Percentiles rank a stretch among this genome's conserved stretches.
phyloP scores from a whole-genome alignment of 2,329 filamentous ascomycete genomes.

The Aspergillus terreus region DNA sequence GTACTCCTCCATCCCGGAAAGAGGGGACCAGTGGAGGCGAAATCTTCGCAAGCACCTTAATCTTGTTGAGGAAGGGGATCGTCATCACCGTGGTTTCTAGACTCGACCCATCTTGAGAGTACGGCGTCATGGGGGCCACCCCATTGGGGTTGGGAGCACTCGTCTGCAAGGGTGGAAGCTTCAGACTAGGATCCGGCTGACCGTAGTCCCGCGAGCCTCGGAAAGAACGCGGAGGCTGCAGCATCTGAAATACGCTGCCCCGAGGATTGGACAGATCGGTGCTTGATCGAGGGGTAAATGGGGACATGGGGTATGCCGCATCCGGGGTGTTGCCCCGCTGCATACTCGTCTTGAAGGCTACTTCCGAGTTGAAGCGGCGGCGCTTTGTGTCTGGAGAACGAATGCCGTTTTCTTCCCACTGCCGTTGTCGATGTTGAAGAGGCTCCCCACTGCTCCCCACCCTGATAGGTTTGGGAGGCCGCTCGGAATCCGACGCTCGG shows the following conservation, averaged over 20 bases:
- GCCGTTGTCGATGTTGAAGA: slow-evolving; percentile 20
- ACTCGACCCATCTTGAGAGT: slow-evolving; percentile 39
- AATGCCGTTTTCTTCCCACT: slow-evolving; percentile 33
- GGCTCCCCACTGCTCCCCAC: slow-evolving; percentile 21
- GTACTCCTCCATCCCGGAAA: slow-evolving; percentile 26
- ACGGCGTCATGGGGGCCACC: slow-evolving; percentile 26
- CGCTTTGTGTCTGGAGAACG: slow-evolving; percentile 59
- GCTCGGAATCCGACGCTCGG: slow-evolving; percentile 20
- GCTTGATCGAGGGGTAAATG: slow-evolving; percentile 41
- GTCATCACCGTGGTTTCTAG: slow-evolving; percentile 71
- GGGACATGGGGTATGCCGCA: slow-evolving; percentile 41
- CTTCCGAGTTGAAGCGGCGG: slow-evolving; percentile 54
- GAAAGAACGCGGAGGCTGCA: slow-evolving; percentile 52
- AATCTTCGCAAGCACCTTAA: slow-evolving; percentile 71
- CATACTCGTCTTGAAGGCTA: slow-evolving; percentile 36
- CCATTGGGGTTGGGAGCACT: slow-evolving; percentile 15
- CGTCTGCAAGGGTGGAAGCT: slow-evolving; percentile 53
- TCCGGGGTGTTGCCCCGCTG: slow-evolving; percentile 36
- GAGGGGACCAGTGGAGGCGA: slow-evolving; percentile 59
- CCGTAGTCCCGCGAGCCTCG: slow-evolving; percentile 22
- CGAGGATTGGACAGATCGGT: slow-evolving; percentile 26
- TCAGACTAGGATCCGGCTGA: slow-evolving; percentile 48
- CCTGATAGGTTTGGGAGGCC: slow-evolving; percentile 22
- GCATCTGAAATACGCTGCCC: slow-evolving; percentile 45
- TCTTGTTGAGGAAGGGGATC: slow-evolving; percentile 70